These are phyloP conservation scores for Ganoderma lingzhi DNA, from an alignment of 1,284 basidiomycete species.

Conservation along the genomic window DNA sequence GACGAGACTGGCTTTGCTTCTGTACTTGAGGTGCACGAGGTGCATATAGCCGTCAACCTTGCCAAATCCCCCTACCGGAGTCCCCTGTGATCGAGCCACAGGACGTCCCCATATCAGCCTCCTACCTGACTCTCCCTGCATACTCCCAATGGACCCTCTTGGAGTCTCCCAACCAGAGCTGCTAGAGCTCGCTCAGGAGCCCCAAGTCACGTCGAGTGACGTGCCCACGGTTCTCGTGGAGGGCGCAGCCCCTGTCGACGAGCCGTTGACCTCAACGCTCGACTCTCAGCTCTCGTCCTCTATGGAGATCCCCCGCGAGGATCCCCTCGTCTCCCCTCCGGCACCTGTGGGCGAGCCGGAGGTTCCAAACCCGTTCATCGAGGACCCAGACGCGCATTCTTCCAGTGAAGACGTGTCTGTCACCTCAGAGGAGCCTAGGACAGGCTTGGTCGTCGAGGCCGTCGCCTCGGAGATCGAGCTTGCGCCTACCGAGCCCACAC, in stretches of 20 bases:
- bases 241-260: slow-evolving; percentile 1
- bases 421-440: slow-evolving; percentile 17
- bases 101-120: slow-evolving; percentile 16
- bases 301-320: slow-evolving; percentile 20
- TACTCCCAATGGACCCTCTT: slow-evolving; percentile 22
- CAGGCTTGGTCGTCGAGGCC: slow-evolving; percentile 20
- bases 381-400: slow-evolving; percentile 41
- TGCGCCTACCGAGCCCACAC: slow-evolving; percentile 30
- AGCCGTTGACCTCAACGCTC: slow-evolving; percentile 22
- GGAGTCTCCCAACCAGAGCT: slow-evolving; percentile 11
- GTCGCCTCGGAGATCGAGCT: slow-evolving; percentile 39
- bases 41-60: slow-evolving; percentile 1
- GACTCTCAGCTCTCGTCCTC: slow-evolving; percentile 28
- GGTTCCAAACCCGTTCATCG: slow-evolving; percentile 60
- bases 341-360: slow-evolving; percentile 48
- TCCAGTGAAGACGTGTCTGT: slow-evolving; percentile 32
- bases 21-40: not conserved
- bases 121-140: not conserved
- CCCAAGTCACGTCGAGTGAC: not conserved
- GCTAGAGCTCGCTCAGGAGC: not conserved
- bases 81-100: slow-evolving; percentile 15
- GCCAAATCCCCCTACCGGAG: slow-evolving; percentile 10
- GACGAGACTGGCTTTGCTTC: not conserved
- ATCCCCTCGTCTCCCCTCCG: slow-evolving; percentile 27
- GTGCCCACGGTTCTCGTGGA: slow-evolving; percentile 1